Evolutionary conservation across 2,329 filamentous ascomycete species (phyloP), one percentile per base, ranked within the genome.

Genomic region (Penicillium fuscoglaucum): DNA sequence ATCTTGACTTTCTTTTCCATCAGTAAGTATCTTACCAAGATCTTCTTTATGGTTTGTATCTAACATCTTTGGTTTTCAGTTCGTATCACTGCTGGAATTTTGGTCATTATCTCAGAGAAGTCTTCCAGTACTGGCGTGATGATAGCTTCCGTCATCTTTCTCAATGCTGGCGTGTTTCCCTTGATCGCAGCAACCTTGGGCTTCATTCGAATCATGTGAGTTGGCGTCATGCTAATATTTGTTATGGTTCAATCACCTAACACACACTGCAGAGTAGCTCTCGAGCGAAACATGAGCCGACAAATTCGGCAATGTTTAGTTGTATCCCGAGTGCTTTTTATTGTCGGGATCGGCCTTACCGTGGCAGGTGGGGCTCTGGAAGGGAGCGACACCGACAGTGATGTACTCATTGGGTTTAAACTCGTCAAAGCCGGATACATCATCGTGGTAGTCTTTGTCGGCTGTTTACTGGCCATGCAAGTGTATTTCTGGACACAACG

Each of bases 161-260:
- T 64, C 17, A 68, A 65, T 50, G 58, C 64, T 9, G 67, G 66
- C n/a, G 57, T 68, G 21, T 61, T 68, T 41, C 67, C 67, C 6
- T 59, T 68, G 26, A 65, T 69, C 13, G 64, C 61, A 12, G 67
- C 66, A 17, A 69, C 67, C 8, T 50, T 68, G 26, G 67, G 65
- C 7, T 58, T 66, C 3, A 51, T 68, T 28, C 62, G 65, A 26
- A 64, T 68, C 31, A 66, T 67, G 65, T 67, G 56, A 58, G 63
- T 61, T 17, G 28, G 28, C 2, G 28, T 29, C 45, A 48, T 8
- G 12, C 13, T 3, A 29, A 24, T 48, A 35, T 15, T 2, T 24
- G 7, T 10, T 12, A 33, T 33, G 29, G n/a, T 24, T 8, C n/a
- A 29, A 24, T 8, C 15, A 28, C 9, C 45, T 58, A 52, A 59